Evolutionary conservation across 495 filamentous ascomycete species (phyloP).

Genomic region (Trichocladium uniseriatum): DNA sequence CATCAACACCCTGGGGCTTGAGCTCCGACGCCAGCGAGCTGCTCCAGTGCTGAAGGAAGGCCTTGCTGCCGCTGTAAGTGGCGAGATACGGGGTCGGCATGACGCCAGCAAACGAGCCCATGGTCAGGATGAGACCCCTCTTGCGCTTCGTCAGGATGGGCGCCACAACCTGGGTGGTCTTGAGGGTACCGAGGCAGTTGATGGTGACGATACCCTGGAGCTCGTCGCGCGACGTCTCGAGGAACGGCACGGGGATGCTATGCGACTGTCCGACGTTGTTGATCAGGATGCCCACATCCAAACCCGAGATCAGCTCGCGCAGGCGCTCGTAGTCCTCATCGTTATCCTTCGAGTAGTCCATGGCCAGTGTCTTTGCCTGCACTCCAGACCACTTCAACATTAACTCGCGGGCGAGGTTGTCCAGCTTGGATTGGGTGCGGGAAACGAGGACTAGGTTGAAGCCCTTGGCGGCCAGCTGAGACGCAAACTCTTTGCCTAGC

Average conservation of each 20-base stretch:
- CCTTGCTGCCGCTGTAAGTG: conserved; percentile 95
- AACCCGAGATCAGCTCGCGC: conserved; percentile 50
- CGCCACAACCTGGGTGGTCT: conserved; percentile 73
- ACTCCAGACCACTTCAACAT: conserved; percentile 53
- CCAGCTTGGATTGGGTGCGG: conserved; percentile 83
- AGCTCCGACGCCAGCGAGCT: conserved; percentile 77
- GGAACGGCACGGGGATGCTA: conserved; percentile 82
- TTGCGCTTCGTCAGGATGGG: conserved; percentile 75
- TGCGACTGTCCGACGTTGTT: conserved; percentile 98
- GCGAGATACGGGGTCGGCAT: conserved; percentile 87
- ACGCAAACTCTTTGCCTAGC: conserved; percentile 90
- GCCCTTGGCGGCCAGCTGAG: conserved; percentile 80
- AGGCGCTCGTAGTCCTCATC: conserved; percentile 70
- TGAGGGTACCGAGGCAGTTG: conserved; percentile 84
- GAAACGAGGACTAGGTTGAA: conserved; percentile 93
- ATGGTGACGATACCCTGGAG: conserved; percentile 84
- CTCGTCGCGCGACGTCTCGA: conserved; percentile 65
- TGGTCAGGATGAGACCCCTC: conserved; percentile 85
- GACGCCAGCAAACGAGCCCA: conserved; percentile 91
- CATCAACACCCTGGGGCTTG: conserved; percentile 64
- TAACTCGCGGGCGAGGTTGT: conserved; percentile 66
- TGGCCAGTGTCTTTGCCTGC: conserved; percentile 65
- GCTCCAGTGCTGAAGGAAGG: conserved; percentile 97
- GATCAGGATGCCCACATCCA: conserved; percentile 81
- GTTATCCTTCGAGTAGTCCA: conserved; percentile 80